Base-by-base conservation (phyloP, 2,329 filamentous ascomycete genomes). In the Byssochlamys sp. region DNA sequence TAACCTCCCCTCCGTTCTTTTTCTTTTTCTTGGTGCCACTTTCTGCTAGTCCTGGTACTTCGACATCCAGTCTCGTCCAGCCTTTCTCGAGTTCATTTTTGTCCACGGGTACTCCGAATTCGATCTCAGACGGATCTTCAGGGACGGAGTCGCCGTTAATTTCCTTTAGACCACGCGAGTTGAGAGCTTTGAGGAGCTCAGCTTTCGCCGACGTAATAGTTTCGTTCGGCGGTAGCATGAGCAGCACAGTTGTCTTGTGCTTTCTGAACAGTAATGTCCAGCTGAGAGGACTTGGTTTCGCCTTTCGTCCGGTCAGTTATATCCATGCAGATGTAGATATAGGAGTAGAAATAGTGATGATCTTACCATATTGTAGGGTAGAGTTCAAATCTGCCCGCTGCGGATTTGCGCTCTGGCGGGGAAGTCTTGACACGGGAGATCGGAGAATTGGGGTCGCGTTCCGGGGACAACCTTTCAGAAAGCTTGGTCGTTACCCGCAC, bases 181-280 rank as follows among this genome's bases (percentile, higher is more conserved):
- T 68, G 1, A 91, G 73, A 10, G 83, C 74, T 0, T 76, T 71
- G 19, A 88, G 73, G 1, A 91, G 80, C 24, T 84, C 79, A 19
- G 76, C 64, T 57, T 84, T 84, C 58, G 88, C 75, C 1, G 77
- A 71, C 14, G 77, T 73, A 66, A 90, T 83, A 10, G 83, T 72
- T 45, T 80, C 79, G 12, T 80, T 74, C 4, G 84, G 75, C 45
- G 84, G 80, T 52, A 87, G 79, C 60, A 88, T 85, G 58, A 91
- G 77, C 65, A 88, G 83, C 62, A 90, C 78, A 3, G 87, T 91
- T 65, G 85, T 82, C 58, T 84, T 83, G 67, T 87, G 84, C 69
- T 88, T 81, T 71, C 90, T 90, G 75, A 91, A 84, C 59, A 85
- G 81, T 57, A 91, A 75, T 9, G 87, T 89, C 65, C 83, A 78